These are phyloP conservation scores for Lepidium aucheri DNA, from an alignment of 345 rosid genomes.

Conservation along the genomic window DNA sequence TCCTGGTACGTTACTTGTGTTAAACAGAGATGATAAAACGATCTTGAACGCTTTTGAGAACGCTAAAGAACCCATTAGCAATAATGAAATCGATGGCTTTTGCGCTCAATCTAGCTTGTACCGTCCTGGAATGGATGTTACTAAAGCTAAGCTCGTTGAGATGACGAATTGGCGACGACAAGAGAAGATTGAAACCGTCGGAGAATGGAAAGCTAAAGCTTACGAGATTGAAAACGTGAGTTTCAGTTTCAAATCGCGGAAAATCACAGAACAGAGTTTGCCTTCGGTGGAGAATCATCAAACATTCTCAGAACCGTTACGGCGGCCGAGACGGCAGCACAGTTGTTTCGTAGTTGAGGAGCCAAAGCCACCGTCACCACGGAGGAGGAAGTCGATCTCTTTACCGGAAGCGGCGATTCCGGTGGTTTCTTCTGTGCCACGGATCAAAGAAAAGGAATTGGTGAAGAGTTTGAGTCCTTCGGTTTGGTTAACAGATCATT, in stretches of 20 bases:
- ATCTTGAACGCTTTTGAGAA: conserved; percentile 72
- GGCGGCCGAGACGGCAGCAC: conserved; percentile 62
- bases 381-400: conserved; percentile 40
- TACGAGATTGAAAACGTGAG: conserved; percentile 73
- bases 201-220: conserved; percentile 77
- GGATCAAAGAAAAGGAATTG: conserved; percentile 65
- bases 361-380: neutral
- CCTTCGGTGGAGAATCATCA: conserved; percentile 28
- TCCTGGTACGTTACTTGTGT: conserved; percentile 63
- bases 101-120: conserved; percentile 66
- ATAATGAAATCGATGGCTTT: conserved; percentile 47
- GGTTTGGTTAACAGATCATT: conserved; percentile 79
- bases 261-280: conserved; percentile 48
- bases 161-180: conserved; percentile 81
- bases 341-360: conserved; percentile 74
- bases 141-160: conserved; percentile 65
- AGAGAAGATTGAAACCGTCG: conserved; percentile 61
- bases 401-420: conserved; percentile 23
- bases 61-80: conserved; percentile 62
- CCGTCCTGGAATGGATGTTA: conserved; percentile 97
- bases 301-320: conserved; percentile 35
- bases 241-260: conserved; percentile 66
- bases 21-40: conserved; percentile 63
- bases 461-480: conserved; percentile 82
- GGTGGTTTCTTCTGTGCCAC: conserved; percentile 28